Percentiles rank a stretch among this genome's conserved stretches.
Conservation (phyloP, 2,329 filamentous ascomycete genomes). For the Clonostachys chloroleuca region DNA sequence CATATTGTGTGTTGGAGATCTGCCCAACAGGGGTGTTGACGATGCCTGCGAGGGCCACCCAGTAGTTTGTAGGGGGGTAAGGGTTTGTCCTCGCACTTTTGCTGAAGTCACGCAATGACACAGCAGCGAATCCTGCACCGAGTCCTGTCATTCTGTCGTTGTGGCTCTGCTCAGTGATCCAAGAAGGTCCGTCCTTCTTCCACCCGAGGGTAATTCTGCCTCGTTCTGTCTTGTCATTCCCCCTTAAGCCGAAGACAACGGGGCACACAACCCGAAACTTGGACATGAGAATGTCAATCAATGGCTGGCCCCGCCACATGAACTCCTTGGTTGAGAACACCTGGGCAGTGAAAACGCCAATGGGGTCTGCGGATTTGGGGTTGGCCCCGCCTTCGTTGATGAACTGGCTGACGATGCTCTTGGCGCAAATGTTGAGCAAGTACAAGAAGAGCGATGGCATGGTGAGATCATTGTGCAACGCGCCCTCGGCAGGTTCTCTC, state of each 20-base stretch:
- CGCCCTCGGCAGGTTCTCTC: conserved; percentile 41
- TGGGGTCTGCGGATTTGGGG: conserved; percentile 65
- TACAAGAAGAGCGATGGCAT: conserved; percentile 68
- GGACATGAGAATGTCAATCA: conserved; percentile 80
- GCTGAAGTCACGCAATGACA: conserved; percentile 79
- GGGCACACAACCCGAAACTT: conserved; percentile 82
- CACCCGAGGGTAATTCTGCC: conserved; percentile 71
- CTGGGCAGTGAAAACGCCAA: conserved; percentile 72
- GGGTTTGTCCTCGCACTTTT: conserved; percentile 66
- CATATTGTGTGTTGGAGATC: conserved; percentile 68
- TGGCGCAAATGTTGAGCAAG: conserved; percentile 71
- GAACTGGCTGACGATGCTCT: conserved; percentile 67
- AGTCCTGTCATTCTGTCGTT: conserved; percentile 80
- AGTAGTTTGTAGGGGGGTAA: conserved; percentile 77
- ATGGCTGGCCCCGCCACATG: conserved; percentile 59
- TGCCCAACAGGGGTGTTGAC: conserved; percentile 67
- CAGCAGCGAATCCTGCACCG: conserved; percentile 76
- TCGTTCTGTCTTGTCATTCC: conserved; percentile 66
- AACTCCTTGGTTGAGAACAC: conserved; percentile 69
- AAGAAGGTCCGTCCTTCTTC: conserved; percentile 57
- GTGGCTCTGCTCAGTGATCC: conserved; percentile 67
- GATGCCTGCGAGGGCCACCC: conserved; percentile 72
- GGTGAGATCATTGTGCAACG: conserved; percentile 43
- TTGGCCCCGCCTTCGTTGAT: conserved; percentile 61
- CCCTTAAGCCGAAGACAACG: conserved; percentile 78